Base-by-base conservation (phyloP, 495 filamentous ascomycete genomes). In the Hypoxylon intermedium region DNA sequence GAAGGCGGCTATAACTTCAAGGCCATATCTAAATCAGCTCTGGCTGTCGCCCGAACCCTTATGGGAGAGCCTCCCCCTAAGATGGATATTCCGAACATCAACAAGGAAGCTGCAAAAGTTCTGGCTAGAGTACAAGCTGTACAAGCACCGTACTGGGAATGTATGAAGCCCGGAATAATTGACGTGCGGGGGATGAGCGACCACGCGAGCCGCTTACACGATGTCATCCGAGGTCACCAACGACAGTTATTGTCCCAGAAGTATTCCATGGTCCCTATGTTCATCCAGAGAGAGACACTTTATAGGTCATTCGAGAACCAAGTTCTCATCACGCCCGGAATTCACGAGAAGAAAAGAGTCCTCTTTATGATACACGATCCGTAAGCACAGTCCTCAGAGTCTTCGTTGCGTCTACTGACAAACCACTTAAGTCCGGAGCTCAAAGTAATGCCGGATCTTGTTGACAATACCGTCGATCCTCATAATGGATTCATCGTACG, bases 1-100 rank as follows among this genome's bases (percentile, higher is more conserved):
- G 94, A 96, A 81, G 94, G 94, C 45, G 94, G 94, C 15, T 99
- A 99, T 70, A 96, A 99, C 65, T 85, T 98, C 38, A 78, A 83
- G 7, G 93, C 95, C 1, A 97, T 99, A 48, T 92, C 93, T 0
- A 85, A 89, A 52, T 97, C 93, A 16, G 94, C 94, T 9, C 76
- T 97, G 1, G 91, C 92, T 1, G 95, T 99, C 3, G 93, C 91
- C 0, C 87, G 87, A 59, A 96, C 93, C 9, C 78, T 99, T 7
- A 96, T 98, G 89, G 92, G 95, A 15, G 91, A 99, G 60, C 89
- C 93, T 6, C 94, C 94, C 1, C 90, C 90, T 44, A 81, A 88
- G 67, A 82, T 74, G 75, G 76, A 75, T 21, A 63, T 83, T 9
- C 79, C 80, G 2, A 70, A 69, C 7, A 73, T 85, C 44, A 79